phyloP scores from a whole-genome alignment of 1,284 basidiomycete genomes.

The Trichosporon faecale region DNA sequence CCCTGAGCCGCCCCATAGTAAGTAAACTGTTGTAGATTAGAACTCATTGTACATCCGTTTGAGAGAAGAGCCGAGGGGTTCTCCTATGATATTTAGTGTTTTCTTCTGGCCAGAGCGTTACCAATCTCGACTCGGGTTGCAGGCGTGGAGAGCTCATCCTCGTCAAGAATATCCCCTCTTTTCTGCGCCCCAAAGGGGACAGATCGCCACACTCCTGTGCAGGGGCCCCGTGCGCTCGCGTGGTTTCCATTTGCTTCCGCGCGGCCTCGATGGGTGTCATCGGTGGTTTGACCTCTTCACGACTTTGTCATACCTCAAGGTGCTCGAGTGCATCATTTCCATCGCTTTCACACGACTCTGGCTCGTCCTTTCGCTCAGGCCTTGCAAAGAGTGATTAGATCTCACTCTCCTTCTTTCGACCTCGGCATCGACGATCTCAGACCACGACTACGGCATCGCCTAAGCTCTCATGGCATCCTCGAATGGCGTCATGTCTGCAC shows the following conservation, averaged over 20 bases:
- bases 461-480: not conserved
- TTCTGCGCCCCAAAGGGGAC: not conserved
- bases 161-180: not conserved
- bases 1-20: too few species aligned
- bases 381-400: not conserved
- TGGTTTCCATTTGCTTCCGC: slow-evolving; percentile 1
- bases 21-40: too few species aligned
- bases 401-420: not conserved
- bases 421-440: not conserved
- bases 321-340: slow-evolving; percentile 3
- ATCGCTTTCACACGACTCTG: not conserved
- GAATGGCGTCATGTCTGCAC: slow-evolving; percentile 24
- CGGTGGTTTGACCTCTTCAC: slow-evolving; percentile 1
- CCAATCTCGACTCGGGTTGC: too few species aligned
- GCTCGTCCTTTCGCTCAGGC: not conserved
- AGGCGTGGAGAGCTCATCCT: too few species aligned
- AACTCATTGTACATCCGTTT: too few species aligned
- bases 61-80: too few species aligned
- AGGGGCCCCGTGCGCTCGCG: slow-evolving; percentile 7
- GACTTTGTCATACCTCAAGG: not conserved
- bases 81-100: too few species aligned
- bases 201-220: not conserved
- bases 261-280: slow-evolving; percentile 7
- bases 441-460: not conserved
- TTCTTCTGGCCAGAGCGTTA: too few species aligned